A percentile compares a stretch with the other conserved stretches of the same genome.
Evolutionary conservation across 106 monocot species (phyloP).

Genomic region (Allium sativum): DNA sequence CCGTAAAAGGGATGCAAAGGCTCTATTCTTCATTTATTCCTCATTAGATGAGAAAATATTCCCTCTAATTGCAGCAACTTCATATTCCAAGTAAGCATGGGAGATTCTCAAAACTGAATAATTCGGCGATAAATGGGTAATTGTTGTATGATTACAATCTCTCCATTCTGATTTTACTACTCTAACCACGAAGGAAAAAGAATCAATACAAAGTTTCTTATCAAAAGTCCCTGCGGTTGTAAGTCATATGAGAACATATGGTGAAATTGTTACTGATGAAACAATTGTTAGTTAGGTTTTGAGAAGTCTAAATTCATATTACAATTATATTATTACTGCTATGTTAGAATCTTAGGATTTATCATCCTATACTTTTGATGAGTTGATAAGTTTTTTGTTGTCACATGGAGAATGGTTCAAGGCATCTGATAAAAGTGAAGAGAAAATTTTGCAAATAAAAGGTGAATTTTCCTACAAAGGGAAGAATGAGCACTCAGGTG

Average conservation of each 20-base stretch:
- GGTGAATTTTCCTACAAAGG: not conserved
- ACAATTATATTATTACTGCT: not conserved
- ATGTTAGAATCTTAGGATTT: not conserved
- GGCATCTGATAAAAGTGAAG: not conserved
- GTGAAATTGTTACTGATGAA: too few species aligned
- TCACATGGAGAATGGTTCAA: not conserved
- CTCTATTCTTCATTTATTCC: conserved; percentile 1
- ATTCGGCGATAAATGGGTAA: not conserved
- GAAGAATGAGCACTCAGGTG: not conserved
- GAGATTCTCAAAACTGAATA: not conserved
- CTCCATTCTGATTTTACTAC: not conserved
- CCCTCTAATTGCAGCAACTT: not conserved
- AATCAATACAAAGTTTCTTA: not conserved
- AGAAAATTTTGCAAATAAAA: not conserved
- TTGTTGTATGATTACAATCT: not conserved
- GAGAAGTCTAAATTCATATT: not conserved
- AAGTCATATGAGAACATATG: not conserved
- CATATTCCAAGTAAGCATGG: not conserved
- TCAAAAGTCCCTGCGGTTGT: not conserved
- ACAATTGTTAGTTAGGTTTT: too few species aligned
- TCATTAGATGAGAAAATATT: not conserved
- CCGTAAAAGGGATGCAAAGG: not conserved
- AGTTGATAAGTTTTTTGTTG: conserved; percentile 3
- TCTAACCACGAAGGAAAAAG: not conserved
- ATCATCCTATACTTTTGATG: not conserved